These are phyloP conservation scores for Triangularia setosa DNA, from an alignment of 2,329 filamentous ascomycete species.

Conservation along the genomic window DNA sequence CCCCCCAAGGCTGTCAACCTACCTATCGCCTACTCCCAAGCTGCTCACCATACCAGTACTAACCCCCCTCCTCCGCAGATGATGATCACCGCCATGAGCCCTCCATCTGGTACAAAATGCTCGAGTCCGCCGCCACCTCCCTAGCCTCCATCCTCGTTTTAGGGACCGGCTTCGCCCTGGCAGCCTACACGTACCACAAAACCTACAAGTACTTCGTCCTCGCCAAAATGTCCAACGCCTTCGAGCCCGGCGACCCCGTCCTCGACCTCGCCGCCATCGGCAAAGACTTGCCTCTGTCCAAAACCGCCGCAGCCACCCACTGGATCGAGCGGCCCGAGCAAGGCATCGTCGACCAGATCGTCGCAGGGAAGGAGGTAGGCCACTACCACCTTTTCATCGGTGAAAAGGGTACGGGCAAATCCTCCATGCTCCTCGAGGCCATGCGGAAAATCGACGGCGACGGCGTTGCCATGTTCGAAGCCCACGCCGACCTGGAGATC, in stretches of 20 bases:
- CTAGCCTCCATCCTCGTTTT: constrained; percentile 71
- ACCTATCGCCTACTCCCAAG: not conserved
- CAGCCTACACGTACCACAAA: constrained; percentile 74
- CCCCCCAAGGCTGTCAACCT: not conserved
- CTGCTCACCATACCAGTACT: not conserved
- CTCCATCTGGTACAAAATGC: constrained; percentile 56
- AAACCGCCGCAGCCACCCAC: constrained; percentile 48
- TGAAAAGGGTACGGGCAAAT: constrained; percentile 95
- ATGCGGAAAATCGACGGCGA: constrained; percentile 92
- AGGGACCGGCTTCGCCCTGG: constrained; percentile 59
- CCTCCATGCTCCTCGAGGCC: constrained; percentile 89
- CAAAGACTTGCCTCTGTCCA: constrained; percentile 48
- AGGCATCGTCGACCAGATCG: constrained; percentile 72
- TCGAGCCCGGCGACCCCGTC: constrained; percentile 86
- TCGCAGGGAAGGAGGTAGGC: constrained; percentile 66
- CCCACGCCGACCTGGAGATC: constrained; percentile 90
- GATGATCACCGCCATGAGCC: constrained; percentile 20
- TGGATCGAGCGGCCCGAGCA: constrained; percentile 89
- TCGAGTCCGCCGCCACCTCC: constrained; percentile 71
- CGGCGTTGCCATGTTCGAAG: constrained; percentile 91
- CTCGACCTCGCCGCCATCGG: constrained; percentile 70
- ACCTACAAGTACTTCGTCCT: constrained; percentile 88
- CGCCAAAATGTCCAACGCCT: constrained; percentile 89
- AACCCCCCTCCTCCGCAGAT: not conserved
- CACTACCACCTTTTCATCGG: constrained; percentile 91